Conservation (phyloP, 225 moss, liverwort and hornwort species). For the Sphagnum contortum region DNA sequence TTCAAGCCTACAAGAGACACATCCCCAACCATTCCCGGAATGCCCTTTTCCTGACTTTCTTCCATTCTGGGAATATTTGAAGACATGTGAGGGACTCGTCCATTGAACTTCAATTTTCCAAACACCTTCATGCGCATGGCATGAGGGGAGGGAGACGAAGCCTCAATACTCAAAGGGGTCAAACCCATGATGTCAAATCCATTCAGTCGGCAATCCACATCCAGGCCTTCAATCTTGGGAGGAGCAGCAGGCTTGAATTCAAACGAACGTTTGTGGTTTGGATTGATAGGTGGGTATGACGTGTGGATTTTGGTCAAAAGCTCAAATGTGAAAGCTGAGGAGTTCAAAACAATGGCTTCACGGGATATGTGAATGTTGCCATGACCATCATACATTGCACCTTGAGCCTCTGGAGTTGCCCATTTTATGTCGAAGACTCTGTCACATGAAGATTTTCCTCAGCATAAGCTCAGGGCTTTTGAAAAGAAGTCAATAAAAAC, state of each 20-base stretch:
- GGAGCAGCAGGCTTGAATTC: slow-evolving; percentile 59
- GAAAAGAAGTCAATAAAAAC: too few relatives aligned
- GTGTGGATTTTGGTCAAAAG: slow-evolving; percentile 67
- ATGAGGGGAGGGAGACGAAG: slow-evolving; percentile 48
- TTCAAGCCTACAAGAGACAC: slow-evolving; percentile 86
- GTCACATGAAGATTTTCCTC: slow-evolving; percentile 3
- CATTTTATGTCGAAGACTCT: slow-evolving; percentile 96
- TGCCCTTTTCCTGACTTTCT: slow-evolving; percentile 16
- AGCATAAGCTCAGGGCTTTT: too few relatives aligned
- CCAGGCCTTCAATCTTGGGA: slow-evolving; percentile 78
- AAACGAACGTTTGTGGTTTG: slow-evolving; percentile 28
- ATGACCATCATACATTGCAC: slow-evolving; percentile 84
- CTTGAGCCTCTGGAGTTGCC: slow-evolving; percentile 94
- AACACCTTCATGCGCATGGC: slow-evolving; percentile 85
- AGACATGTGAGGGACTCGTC: slow-evolving; percentile 52
- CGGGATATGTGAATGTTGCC: slow-evolving; percentile 85
- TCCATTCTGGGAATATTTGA: background rate
- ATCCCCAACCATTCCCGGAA: slow-evolving; percentile 68
- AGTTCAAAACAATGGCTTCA: slow-evolving; percentile 68
- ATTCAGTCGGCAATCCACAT: slow-evolving; percentile 71
- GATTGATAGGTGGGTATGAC: slow-evolving; percentile 63
- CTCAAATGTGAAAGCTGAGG: slow-evolving; percentile 78
- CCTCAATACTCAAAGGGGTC: slow-evolving; percentile 43
- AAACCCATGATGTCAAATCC: slow-evolving; percentile 90
- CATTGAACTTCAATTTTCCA: slow-evolving; percentile 86